phyloP scores from a whole-genome alignment of 1,284 basidiomycete species.

The Ceratobasidium sp. region DNA sequence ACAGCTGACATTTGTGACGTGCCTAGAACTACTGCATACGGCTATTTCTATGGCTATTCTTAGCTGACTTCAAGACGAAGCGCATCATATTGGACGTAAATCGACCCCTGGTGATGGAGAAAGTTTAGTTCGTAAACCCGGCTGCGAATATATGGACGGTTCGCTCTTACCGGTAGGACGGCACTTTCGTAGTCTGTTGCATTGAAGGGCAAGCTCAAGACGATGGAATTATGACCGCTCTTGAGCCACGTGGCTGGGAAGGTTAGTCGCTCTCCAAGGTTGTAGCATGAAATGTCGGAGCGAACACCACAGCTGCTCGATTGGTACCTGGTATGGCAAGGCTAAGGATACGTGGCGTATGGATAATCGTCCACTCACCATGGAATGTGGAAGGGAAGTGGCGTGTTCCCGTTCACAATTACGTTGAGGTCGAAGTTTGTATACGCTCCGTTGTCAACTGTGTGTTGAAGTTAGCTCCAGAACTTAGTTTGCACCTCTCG shows the following conservation, averaged over 20 bases:
- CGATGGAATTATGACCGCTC: slow-evolving; percentile 49
- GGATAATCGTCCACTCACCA: slow-evolving; percentile 31
- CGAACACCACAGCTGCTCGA: slow-evolving; percentile 52
- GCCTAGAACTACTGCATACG: slow-evolving; percentile 22
- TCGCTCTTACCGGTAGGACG: slow-evolving; percentile 14
- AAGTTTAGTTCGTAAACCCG: slow-evolving; percentile 3
- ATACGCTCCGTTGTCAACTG: slow-evolving; percentile 51
- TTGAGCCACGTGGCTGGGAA: slow-evolving; percentile 50
- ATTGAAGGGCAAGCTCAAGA: slow-evolving; percentile 53
- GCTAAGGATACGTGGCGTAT: not conserved
- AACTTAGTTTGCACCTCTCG: not conserved
- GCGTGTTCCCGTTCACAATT: slow-evolving; percentile 51
- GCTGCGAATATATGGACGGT: not conserved
- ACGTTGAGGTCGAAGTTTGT: slow-evolving; percentile 53
- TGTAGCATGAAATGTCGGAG: slow-evolving; percentile 52
- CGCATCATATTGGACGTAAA: slow-evolving; percentile 53
- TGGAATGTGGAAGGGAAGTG: slow-evolving; percentile 51
- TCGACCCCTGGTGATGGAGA: slow-evolving; percentile 41
- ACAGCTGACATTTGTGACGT: slow-evolving; percentile 9
- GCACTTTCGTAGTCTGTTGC: slow-evolving; percentile 47
- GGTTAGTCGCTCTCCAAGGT: slow-evolving; percentile 49
- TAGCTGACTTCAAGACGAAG: slow-evolving; percentile 51
- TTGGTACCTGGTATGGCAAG: slow-evolving; percentile 47
- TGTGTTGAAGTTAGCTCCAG: slow-evolving; percentile 50
- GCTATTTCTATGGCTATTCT: not conserved